Evolutionary conservation across 2,329 filamentous ascomycete genomes (phyloP).

Genomic region (Macrophomina phaseolina): DNA sequence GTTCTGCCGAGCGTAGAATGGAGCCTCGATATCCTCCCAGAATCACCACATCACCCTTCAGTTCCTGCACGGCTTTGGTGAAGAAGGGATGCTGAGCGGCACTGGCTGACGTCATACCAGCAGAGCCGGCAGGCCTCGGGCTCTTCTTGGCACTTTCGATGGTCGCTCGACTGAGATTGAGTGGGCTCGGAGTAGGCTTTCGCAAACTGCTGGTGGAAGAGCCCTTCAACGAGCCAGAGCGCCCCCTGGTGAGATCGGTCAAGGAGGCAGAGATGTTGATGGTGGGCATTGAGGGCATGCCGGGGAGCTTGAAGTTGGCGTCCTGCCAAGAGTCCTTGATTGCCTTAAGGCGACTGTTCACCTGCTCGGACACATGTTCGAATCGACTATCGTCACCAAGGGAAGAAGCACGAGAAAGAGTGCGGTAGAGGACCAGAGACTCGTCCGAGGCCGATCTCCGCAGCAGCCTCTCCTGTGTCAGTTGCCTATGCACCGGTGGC

Average conservation of each 20-base stretch:
- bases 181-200: slow-evolving; percentile 20
- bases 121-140: not conserved
- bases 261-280: slow-evolving; percentile 33
- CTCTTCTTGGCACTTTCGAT: slow-evolving; percentile 16
- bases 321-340: slow-evolving; percentile 88
- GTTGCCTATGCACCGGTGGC: slow-evolving; percentile 29
- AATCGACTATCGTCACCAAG: slow-evolving; percentile 84
- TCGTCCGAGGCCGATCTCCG: slow-evolving; percentile 75
- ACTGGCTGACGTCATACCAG: slow-evolving; percentile 35
- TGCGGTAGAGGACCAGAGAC: slow-evolving; percentile 74
- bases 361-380: slow-evolving; percentile 78
- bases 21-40: slow-evolving; percentile 92
- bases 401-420: slow-evolving; percentile 78
- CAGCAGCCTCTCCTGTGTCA: slow-evolving; percentile 41
- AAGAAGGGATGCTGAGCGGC: slow-evolving; percentile 56
- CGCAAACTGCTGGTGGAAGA: not conserved
- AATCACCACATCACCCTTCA: slow-evolving; percentile 85
- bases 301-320: slow-evolving; percentile 71
- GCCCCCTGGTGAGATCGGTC: slow-evolving; percentile 22
- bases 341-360: slow-evolving; percentile 88
- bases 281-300: slow-evolving; percentile 52
- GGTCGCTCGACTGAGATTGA: slow-evolving; percentile 11
- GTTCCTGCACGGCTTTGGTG: slow-evolving; percentile 64
- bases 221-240: slow-evolving; percentile 17
- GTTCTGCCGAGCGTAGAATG: slow-evolving; percentile 80